These are phyloP conservation scores for Solanum rostratum DNA, from an alignment of 257 asterid species.

Conservation along the genomic window DNA sequence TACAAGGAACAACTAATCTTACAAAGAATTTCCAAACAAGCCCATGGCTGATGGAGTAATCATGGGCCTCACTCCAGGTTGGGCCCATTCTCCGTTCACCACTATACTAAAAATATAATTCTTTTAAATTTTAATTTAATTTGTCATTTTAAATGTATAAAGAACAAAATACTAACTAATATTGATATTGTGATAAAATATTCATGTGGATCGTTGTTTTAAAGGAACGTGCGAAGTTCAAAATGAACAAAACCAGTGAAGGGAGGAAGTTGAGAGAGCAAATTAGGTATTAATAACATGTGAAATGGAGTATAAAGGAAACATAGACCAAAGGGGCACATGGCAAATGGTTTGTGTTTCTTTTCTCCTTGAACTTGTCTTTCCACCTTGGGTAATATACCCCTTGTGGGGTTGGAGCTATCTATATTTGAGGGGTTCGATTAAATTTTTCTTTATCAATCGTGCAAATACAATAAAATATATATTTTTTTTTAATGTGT, in stretches of 20 bases:
- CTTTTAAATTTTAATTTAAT: too few relatives aligned
- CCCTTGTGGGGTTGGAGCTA: neutral
- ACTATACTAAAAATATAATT: too few relatives aligned
- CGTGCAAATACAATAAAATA: too few relatives aligned
- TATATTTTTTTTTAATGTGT: neutral
- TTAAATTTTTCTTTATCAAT: neutral
- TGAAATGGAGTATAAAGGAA: neutral
- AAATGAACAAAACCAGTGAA: too few relatives aligned
- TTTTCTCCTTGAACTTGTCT: neutral
- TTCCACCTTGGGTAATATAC: neutral
- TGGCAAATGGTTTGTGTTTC: neutral
- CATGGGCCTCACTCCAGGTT: neutral
- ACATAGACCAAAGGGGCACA: constrained; percentile 15
- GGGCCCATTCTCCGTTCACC: neutral
- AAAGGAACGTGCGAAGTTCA: too few relatives aligned
- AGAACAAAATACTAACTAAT: neutral
- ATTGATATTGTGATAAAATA: neutral
- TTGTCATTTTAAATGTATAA: neutral
- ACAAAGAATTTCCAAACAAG: neutral
- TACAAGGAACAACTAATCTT: neutral
- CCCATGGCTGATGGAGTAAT: neutral
- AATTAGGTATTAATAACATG: neutral
- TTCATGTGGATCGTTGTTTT: too few relatives aligned
- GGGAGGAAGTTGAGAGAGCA: too few relatives aligned
- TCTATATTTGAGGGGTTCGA: neutral